These are phyloP conservation scores for Diaporthe vexans DNA, from an alignment of 2,329 filamentous ascomycete genomes.

Conservation along the genomic window DNA sequence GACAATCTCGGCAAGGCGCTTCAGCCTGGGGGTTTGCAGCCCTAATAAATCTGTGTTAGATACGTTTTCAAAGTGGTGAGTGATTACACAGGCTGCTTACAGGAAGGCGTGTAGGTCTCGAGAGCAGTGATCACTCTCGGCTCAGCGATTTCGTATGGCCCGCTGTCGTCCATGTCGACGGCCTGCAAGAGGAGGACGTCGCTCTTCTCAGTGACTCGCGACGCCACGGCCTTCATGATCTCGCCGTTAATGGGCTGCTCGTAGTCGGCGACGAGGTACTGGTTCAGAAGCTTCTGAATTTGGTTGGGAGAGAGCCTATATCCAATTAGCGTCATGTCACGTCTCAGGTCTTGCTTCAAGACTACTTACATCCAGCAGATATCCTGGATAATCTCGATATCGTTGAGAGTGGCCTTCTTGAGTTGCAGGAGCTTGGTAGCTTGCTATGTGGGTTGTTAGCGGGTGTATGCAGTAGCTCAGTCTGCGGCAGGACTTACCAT, in stretches of 20 bases:
- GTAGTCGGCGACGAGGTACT: slow-evolving; percentile 98
- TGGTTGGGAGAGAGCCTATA: slow-evolving; percentile 94
- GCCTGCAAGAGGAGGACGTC: slow-evolving; percentile 93
- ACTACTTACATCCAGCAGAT: slow-evolving; percentile 97
- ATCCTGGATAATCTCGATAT: slow-evolving; percentile 99
- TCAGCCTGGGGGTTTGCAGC: slow-evolving; percentile 95
- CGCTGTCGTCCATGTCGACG: slow-evolving; percentile 99
- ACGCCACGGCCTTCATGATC: slow-evolving; percentile 99
- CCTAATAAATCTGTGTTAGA: slow-evolving; percentile 65
- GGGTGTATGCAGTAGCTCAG: not conserved
- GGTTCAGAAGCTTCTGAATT: slow-evolving; percentile 98
- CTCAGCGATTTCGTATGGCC: slow-evolving; percentile 98
- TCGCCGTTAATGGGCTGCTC: slow-evolving; percentile 99
- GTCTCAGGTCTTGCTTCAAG: slow-evolving; percentile 45
- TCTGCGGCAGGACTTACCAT: slow-evolving; percentile 74
- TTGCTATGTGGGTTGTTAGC: slow-evolving; percentile 71
- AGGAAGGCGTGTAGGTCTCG: slow-evolving; percentile 98
- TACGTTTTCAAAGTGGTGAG: not conserved
- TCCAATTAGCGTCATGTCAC: slow-evolving; percentile 24
- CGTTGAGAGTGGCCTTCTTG: slow-evolving; percentile 98
- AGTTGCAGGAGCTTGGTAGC: slow-evolving; percentile 97
- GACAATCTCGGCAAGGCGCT: slow-evolving; percentile 97
- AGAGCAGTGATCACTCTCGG: slow-evolving; percentile 94
- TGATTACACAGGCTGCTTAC: slow-evolving; percentile 67
- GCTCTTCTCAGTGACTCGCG: slow-evolving; percentile 96